These are phyloP conservation scores for Neoascochyta sp. DNA, from an alignment of 2,329 filamentous ascomycete species.

Conservation along the genomic window DNA sequence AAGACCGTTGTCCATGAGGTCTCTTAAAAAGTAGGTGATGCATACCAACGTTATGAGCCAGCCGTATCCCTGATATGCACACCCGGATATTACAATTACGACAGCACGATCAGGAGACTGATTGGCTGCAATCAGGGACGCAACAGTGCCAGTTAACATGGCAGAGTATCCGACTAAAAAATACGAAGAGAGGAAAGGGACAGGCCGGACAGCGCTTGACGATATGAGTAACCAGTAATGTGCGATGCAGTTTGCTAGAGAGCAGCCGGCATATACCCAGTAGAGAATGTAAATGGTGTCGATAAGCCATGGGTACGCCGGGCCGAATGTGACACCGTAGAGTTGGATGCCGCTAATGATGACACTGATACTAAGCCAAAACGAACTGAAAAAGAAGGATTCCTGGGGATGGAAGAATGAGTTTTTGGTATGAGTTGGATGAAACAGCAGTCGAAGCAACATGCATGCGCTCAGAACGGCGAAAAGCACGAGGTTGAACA, in stretches of 20 bases:
- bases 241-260: constrained; percentile 32
- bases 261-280: constrained; percentile 41
- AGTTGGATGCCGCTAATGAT: constrained; percentile 39
- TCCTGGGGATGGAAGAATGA: constrained; percentile 48
- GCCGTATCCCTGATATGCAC: constrained; percentile 66
- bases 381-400: constrained; percentile 45
- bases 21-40: constrained; percentile 64
- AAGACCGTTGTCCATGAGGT: constrained; percentile 61
- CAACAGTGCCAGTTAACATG: constrained; percentile 69
- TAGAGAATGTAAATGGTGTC: constrained; percentile 35
- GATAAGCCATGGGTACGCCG: constrained; percentile 37
- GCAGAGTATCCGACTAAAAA: constrained; percentile 64
- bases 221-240: constrained; percentile 63
- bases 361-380: constrained; percentile 35
- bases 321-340: constrained; percentile 28
- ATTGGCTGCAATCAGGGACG: constrained; percentile 56
- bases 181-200: constrained; percentile 68
- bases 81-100: constrained; percentile 60
- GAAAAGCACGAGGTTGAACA: constrained; percentile 49
- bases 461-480: constrained; percentile 20
- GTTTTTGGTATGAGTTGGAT: constrained; percentile 39
- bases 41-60: constrained; percentile 63
- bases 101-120: constrained; percentile 56
- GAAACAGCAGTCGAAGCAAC: constrained; percentile 40
- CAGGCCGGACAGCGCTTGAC: constrained; percentile 52